Evolutionary conservation across 495 filamentous ascomycete species (phyloP).

Genomic region (Lentithecium fluviatile): DNA sequence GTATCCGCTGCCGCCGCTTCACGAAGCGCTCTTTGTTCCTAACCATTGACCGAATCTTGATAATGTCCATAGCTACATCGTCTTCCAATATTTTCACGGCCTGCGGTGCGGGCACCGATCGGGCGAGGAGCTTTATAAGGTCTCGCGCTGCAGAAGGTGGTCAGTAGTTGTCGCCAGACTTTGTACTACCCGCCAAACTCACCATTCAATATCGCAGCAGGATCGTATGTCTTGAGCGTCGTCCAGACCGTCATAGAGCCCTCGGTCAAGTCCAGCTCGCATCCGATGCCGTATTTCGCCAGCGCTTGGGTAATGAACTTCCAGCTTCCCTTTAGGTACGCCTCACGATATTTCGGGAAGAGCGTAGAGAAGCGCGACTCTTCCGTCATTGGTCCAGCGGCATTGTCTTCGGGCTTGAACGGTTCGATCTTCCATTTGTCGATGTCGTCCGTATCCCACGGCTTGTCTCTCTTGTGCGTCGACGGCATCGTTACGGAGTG

Average conservation of each 20-base stretch:
- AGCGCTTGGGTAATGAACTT: slow-evolving; percentile 74
- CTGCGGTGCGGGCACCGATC: slow-evolving; percentile 89
- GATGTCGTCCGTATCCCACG: slow-evolving; percentile 97
- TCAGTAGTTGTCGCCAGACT: no score
- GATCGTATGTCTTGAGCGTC: slow-evolving; percentile 91
- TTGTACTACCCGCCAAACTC: no score
- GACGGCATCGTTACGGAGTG: slow-evolving; percentile 71
- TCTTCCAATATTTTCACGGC: slow-evolving; percentile 94
- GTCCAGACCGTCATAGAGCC: slow-evolving; percentile 96
- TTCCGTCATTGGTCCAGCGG: slow-evolving; percentile 80
- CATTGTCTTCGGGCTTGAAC: slow-evolving; percentile 84
- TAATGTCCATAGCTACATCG: slow-evolving; percentile 82
- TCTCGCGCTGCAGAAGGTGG: slow-evolving; percentile 61
- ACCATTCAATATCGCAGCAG: slow-evolving; percentile 82
- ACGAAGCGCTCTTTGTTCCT: slow-evolving; percentile 96
- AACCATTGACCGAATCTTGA: slow-evolving; percentile 88
- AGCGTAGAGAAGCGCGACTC: slow-evolving; percentile 87
- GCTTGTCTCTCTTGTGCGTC: slow-evolving; percentile 90
- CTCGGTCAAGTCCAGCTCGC: slow-evolving; percentile 89
- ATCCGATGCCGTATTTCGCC: slow-evolving; percentile 78
- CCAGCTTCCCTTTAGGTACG: slow-evolving; percentile 91
- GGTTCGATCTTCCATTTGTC: slow-evolving; percentile 95
- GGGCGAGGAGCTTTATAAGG: slow-evolving; percentile 85
- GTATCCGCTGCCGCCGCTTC: slow-evolving; percentile 88
- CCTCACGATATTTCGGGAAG: slow-evolving; percentile 97